phyloP scores from a whole-genome alignment of 2,329 filamentous ascomycete genomes.

The Trichoderma harzianum region DNA sequence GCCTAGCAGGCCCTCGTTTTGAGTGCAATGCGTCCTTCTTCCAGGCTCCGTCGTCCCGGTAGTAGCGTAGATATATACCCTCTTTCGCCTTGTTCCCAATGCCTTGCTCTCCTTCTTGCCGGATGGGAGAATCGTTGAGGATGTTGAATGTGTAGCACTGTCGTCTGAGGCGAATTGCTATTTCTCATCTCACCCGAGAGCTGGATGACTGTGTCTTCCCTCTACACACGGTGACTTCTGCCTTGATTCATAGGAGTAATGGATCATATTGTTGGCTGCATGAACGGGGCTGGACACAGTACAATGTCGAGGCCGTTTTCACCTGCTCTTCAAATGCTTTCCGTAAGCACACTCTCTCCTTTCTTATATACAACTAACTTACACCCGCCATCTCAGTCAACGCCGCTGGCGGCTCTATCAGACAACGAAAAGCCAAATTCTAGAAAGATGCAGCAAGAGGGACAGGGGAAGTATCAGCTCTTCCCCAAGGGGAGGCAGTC shows the following conservation, averaged over 20 bases:
- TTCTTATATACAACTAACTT: background rate
- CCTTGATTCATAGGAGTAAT: constrained; percentile 35
- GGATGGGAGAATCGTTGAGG: background rate
- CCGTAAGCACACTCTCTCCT: constrained; percentile 34
- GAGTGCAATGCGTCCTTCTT: constrained; percentile 3
- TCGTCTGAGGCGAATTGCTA: background rate
- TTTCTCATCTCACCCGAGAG: background rate
- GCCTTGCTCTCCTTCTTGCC: background rate
- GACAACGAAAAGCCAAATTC: constrained; percentile 47
- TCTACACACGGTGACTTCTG: background rate
- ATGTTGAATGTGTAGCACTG: background rate
- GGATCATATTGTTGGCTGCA: constrained; percentile 61
- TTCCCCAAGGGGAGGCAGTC: constrained; percentile 54
- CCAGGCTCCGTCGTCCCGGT: constrained; percentile 11
- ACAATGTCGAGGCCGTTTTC: constrained; percentile 52
- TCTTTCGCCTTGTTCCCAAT: constrained; percentile 5
- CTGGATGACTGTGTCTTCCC: constrained; percentile 14
- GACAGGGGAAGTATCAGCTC: constrained; percentile 55
- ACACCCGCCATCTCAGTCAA: constrained; percentile 20
- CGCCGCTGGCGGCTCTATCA: constrained; percentile 28
- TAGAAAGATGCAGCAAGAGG: constrained; percentile 58
- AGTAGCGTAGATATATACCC: constrained; percentile 15
- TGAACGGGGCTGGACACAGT: constrained; percentile 47
- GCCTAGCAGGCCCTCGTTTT: constrained; percentile 10
- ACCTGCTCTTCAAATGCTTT: constrained; percentile 43